phyloP scores from a whole-genome alignment of 169 alveolate species.

The Cryptosporidium andersoni region DNA sequence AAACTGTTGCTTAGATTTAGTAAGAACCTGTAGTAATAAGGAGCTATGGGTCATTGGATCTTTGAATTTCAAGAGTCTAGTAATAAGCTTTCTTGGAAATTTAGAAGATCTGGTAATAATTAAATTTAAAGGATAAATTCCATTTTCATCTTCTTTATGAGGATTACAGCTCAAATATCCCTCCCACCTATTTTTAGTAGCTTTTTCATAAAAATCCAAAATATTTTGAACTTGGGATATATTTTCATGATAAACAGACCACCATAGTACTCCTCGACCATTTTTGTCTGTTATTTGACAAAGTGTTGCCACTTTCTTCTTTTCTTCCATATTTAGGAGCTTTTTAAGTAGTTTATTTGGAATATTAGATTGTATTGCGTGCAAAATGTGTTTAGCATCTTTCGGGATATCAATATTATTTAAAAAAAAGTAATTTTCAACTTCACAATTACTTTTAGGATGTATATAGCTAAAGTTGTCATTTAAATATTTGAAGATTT shows the following conservation, averaged over 20 bases:
- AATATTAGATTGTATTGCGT: conserved; percentile 16
- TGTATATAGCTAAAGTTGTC: conserved; percentile 20
- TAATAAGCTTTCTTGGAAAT: conserved; percentile 40
- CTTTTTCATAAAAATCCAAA: conserved; percentile 29
- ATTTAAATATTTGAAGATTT: conserved; percentile 23
- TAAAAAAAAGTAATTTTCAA: conserved; percentile 19
- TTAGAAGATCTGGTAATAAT: conserved; percentile 7
- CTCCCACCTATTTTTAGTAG: conserved; percentile 50
- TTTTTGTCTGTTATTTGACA: conserved; percentile 40
- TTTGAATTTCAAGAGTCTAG: conserved; percentile 28
- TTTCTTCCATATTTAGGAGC: conserved; percentile 47
- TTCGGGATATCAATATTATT: conserved; percentile 28
- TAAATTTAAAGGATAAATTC: conserved; percentile 52
- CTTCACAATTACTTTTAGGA: conserved; percentile 8
- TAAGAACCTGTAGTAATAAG: conserved; percentile 36
- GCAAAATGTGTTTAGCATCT: conserved; percentile 61
- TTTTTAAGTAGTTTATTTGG: conserved; percentile 19
- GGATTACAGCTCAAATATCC: conserved; percentile 62
- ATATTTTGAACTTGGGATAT: conserved; percentile 31
- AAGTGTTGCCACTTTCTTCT: conserved; percentile 48
- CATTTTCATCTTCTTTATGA: conserved; percentile 44
- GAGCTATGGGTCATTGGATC: conserved; percentile 50
- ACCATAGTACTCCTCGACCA: conserved; percentile 67
- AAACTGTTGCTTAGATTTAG: conserved; percentile 55
- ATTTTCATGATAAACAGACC: conserved; percentile 67